Percentiles rank a stretch among this genome's conserved stretches.
Evolutionary conservation across 805 yeast species (phyloP).

Genomic region (Komagataella mondaviorum): DNA sequence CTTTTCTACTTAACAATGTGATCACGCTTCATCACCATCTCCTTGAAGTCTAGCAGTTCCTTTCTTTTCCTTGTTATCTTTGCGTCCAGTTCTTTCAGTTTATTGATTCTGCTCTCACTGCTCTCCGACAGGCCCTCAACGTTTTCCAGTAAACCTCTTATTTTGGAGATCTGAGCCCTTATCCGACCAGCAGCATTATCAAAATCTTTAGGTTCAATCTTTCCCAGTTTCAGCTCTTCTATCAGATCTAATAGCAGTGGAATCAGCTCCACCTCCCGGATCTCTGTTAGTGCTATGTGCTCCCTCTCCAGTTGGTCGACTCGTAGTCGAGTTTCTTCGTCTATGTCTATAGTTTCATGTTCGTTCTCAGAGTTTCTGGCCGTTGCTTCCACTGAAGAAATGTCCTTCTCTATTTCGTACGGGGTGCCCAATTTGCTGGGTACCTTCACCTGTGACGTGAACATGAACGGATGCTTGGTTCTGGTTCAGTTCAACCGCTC

Average conservation of each 20-base stretch:
- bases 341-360: neutral
- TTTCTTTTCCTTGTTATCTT: constrained; percentile 16
- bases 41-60: constrained; percentile 11
- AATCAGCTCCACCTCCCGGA: constrained; percentile 20
- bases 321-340: neutral
- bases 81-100: constrained; percentile 19
- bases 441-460: neutral
- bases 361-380: neutral
- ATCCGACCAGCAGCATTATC: constrained; percentile 32
- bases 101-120: constrained; percentile 19
- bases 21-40: constrained; percentile 7
- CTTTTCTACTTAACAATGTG: neutral
- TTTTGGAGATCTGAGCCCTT: constrained; percentile 23
- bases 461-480: neutral
- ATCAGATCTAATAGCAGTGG: constrained; percentile 26
- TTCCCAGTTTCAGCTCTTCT: constrained; percentile 24
- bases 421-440: neutral
- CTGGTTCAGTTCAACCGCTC: neutral
- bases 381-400: neutral
- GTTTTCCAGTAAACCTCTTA: constrained; percentile 21
- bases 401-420: neutral
- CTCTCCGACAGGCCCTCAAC: constrained; percentile 32
- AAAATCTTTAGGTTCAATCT: constrained; percentile 26
- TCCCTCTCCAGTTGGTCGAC: constrained; percentile 7
- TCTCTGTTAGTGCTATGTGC: constrained; percentile 14